Percentiles rank a stretch among this genome's conserved stretches.
Conservation (phyloP, 805 yeast genomes). For the Torulaspora delbrueckii region DNA sequence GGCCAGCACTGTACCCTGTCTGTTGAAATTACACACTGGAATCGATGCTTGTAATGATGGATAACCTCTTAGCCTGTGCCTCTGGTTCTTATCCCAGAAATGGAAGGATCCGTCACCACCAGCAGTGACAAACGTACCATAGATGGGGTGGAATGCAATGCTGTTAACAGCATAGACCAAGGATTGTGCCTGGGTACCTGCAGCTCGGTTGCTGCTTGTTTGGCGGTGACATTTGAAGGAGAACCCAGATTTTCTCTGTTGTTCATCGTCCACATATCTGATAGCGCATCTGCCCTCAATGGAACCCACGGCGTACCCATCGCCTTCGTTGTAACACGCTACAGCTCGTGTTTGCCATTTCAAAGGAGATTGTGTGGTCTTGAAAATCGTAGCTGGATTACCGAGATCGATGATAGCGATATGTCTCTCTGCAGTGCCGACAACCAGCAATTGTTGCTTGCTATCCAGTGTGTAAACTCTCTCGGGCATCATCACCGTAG, state of each 20-base stretch:
- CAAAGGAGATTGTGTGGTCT: conserved; percentile 67
- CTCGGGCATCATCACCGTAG: conserved; percentile 81
- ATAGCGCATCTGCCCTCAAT: conserved; percentile 95
- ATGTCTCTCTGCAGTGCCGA: conserved; percentile 91
- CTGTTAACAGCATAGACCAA: conserved; percentile 75
- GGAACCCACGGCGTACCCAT: conserved; percentile 89
- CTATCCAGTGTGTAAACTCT: conserved; percentile 87
- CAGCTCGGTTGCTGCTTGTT: conserved; percentile 39
- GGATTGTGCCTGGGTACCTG: conserved; percentile 51
- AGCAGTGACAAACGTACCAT: conserved; percentile 89
- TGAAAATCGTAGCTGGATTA: conserved; percentile 77
- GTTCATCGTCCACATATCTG: conserved; percentile 81
- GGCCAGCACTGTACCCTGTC: conserved; percentile 79
- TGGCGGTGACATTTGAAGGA: conserved; percentile 94
- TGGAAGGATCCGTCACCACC: conserved; percentile 93
- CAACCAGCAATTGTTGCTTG: conserved; percentile 74
- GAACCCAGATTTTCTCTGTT: conserved; percentile 68
- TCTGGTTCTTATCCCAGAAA: conserved; percentile 93
- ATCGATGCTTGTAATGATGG: conserved; percentile 65
- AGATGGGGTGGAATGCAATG: conserved; percentile 79
- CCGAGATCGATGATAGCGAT: conserved; percentile 71
- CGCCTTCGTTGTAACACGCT: conserved; percentile 83
- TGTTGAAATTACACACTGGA: conserved; percentile 73
- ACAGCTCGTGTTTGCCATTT: conserved; percentile 85
- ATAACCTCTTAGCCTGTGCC: conserved; percentile 77